A percentile compares a stretch with the other conserved stretches of the same genome.
These are phyloP conservation scores for Brassica juncea DNA, from an alignment of 345 rosid genomes.

Conservation along the genomic window DNA sequence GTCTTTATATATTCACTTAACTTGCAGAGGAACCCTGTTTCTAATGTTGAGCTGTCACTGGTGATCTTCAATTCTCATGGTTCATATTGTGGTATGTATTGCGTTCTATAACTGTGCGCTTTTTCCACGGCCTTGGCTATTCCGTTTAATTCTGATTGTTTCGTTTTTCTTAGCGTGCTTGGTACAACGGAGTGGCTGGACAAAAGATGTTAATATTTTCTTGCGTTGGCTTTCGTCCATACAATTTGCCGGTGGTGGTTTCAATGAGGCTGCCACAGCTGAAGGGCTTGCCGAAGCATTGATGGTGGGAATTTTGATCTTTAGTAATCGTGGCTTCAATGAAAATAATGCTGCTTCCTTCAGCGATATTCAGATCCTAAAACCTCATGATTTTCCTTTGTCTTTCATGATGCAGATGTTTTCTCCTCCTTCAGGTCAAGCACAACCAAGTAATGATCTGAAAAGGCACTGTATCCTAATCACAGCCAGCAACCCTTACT, in stretches of 20 bases:
- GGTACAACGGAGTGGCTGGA: slow-evolving; percentile 95
- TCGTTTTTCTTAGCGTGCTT: slow-evolving; percentile 64
- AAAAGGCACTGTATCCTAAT: slow-evolving; percentile 88
- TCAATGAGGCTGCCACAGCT: slow-evolving; percentile 90
- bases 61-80: slow-evolving; percentile 87
- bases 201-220: slow-evolving; percentile 78
- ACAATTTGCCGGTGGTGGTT: slow-evolving; percentile 91
- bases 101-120: slow-evolving; percentile 5
- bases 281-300: slow-evolving; percentile 97
- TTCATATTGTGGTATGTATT: slow-evolving; percentile 58
- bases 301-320: slow-evolving; percentile 57
- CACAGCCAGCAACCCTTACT: slow-evolving; percentile 89
- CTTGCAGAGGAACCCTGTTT: slow-evolving; percentile 62
- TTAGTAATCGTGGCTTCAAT: background rate
- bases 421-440: slow-evolving; percentile 63
- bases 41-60: slow-evolving; percentile 67
- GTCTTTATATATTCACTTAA: slow-evolving; percentile 11
- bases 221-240: slow-evolving; percentile 76
- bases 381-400: slow-evolving; percentile 32
- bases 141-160: background rate
- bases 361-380: too few species aligned
- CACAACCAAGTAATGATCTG: slow-evolving; percentile 64
- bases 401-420: slow-evolving; percentile 64
- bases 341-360: too few species aligned
- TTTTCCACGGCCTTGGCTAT: slow-evolving; percentile 11